These are phyloP conservation scores for Leccinum incarnatum DNA, from an alignment of 768 basidiomycete genomes.

Conservation along the genomic window DNA sequence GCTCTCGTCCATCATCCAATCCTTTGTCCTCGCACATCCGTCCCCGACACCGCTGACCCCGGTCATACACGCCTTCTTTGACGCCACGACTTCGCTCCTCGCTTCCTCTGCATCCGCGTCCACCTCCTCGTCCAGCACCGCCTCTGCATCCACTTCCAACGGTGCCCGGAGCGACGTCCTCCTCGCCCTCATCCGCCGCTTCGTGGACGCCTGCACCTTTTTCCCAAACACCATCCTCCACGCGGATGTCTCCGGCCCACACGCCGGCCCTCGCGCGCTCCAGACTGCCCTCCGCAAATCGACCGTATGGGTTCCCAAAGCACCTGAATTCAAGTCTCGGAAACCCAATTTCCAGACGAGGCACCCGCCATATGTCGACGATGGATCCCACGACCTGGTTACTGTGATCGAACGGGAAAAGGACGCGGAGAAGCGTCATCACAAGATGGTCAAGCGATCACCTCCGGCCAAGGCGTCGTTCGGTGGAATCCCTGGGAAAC, in stretches of 20 bases:
- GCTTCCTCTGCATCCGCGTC: constrained; percentile 26
- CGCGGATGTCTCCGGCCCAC: constrained; percentile 53
- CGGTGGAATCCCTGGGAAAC: constrained; percentile 46
- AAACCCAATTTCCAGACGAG: constrained; percentile 43
- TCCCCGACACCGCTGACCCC: constrained; percentile 50
- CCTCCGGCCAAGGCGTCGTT: constrained; percentile 37
- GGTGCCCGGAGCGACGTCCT: constrained; percentile 10
- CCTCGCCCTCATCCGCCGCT: constrained; percentile 40
- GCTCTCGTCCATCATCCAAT: constrained; percentile 53
- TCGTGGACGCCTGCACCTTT: constrained; percentile 49
- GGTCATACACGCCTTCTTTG: constrained; percentile 53
- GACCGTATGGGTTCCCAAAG: constrained; percentile 22
- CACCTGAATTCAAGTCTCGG: constrained; percentile 37
- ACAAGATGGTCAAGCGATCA: constrained; percentile 38
- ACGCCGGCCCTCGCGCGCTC: constrained; percentile 55
- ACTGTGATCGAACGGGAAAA: constrained; percentile 75
- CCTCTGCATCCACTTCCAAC: constrained; percentile 23
- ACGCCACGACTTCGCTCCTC: constrained; percentile 40
- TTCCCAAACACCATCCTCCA: constrained; percentile 49
- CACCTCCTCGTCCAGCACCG: constrained; percentile 35
- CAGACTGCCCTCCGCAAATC: constrained; percentile 58
- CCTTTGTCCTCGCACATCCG: constrained; percentile 46
- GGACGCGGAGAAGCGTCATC: constrained; percentile 49
- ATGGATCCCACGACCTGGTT: constrained; percentile 81
- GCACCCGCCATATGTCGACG: constrained; percentile 71